Conservation (phyloP, 1,284 basidiomycete species). For the Ustilago curta region DNA sequence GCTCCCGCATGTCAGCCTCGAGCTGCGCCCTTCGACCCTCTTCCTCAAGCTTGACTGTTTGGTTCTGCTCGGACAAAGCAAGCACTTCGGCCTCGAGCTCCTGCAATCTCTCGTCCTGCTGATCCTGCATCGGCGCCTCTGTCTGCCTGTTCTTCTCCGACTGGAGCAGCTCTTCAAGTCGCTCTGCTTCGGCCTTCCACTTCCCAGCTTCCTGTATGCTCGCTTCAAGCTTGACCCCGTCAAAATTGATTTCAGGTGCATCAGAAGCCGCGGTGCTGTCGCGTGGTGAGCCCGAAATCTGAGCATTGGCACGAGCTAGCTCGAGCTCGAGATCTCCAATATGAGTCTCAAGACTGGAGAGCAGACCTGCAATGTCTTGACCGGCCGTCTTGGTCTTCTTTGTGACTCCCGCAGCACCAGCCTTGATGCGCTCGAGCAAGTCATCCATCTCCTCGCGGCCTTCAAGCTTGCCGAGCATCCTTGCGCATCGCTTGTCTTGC, state of each 20-base stretch:
- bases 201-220: slow-evolving; percentile 18
- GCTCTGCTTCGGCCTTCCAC: slow-evolving; percentile 30
- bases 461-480: slow-evolving; percentile 66
- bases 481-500: slow-evolving; percentile 63
- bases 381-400: slow-evolving; percentile 58
- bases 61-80: slow-evolving; percentile 14
- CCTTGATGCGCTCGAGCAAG: slow-evolving; percentile 66
- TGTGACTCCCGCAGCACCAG: slow-evolving; percentile 33
- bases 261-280: slow-evolving; percentile 16
- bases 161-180: slow-evolving; percentile 17
- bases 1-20: slow-evolving; percentile 10
- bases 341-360: slow-evolving; percentile 59
- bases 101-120: slow-evolving; percentile 5
- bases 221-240: slow-evolving; percentile 14
- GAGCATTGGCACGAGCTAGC: slow-evolving; percentile 36
- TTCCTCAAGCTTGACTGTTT: slow-evolving; percentile 7
- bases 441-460: slow-evolving; percentile 69
- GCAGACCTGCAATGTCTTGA: slow-evolving; percentile 58
- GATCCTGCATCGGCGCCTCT: slow-evolving; percentile 6
- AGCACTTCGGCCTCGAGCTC: slow-evolving; percentile 23
- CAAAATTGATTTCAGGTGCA: neutral
- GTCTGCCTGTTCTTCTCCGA: slow-evolving; percentile 4
- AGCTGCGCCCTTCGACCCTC: slow-evolving; percentile 12
- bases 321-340: slow-evolving; percentile 61
- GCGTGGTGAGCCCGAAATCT: slow-evolving; percentile 13